phyloP scores from a whole-genome alignment of 1,284 basidiomycete species.

The Pholiota adiposa region DNA sequence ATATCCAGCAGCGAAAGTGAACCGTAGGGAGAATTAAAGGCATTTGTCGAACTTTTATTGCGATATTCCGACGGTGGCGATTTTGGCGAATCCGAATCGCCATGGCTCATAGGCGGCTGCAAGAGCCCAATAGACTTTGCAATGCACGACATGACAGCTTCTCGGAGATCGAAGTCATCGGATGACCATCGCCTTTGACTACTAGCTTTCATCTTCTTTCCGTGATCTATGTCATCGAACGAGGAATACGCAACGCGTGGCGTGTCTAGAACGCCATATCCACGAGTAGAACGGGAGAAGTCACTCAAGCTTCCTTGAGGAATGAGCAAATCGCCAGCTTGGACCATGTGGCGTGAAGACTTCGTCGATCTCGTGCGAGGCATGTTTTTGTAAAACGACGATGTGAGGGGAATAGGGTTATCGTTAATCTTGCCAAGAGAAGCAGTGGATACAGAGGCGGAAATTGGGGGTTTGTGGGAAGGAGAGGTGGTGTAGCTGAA shows the following conservation, averaged over 20 bases:
- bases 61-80: conserved; percentile 54
- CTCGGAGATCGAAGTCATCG: conserved; percentile 81
- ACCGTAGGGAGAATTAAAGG: conserved; percentile 83
- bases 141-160: conserved; percentile 96
- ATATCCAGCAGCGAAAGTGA: conserved; percentile 84
- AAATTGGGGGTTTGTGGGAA: conserved; percentile 19
- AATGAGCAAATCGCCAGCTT: conserved; percentile 71
- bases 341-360: conserved; percentile 54
- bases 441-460: conserved; percentile 30
- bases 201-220: conserved; percentile 22
- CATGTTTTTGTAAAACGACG: conserved; percentile 12
- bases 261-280: conserved; percentile 54
- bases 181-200: conserved; percentile 28
- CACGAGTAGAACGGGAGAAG: conserved; percentile 49
- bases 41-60: conserved; percentile 33
- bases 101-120: conserved; percentile 78
- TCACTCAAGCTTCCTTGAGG: conserved; percentile 52
- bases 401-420: conserved; percentile 21
- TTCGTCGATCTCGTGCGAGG: conserved; percentile 29
- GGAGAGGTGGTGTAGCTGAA: conserved; percentile 43
- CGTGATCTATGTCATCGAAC: conserved; percentile 28
- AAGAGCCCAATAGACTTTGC: conserved; percentile 95
- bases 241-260: conserved; percentile 46
- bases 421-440: conserved; percentile 28
- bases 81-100: conserved; percentile 69